Conservation (phyloP, 495 filamentous ascomycete species). For the Penicillium desertorum region DNA sequence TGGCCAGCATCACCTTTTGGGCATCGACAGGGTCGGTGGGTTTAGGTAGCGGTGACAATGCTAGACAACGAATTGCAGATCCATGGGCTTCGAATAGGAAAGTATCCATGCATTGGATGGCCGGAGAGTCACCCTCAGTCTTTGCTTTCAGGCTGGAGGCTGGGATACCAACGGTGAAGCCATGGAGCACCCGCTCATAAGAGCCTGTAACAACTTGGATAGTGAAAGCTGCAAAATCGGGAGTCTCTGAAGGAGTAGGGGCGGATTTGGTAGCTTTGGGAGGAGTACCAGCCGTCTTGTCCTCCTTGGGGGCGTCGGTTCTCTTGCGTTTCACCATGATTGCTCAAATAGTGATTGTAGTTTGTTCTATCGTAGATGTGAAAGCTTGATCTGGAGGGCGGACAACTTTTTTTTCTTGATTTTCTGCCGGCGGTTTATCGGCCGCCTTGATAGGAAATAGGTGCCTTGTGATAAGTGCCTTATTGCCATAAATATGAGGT, state of each 20-base stretch:
- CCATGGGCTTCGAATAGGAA: conserved; percentile 95
- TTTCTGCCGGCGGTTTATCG: conserved; percentile 28
- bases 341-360: conserved; percentile 9
- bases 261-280: conserved; percentile 40
- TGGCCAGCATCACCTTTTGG: conserved; percentile 82
- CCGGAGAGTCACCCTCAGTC: conserved; percentile 25
- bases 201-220: conserved; percentile 91
- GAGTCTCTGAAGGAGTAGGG: conserved; percentile 23
- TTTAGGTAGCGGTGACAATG: conserved; percentile 75
- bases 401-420: conserved; percentile 30
- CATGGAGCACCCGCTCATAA: conserved; percentile 92
- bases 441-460: conserved; percentile 19
- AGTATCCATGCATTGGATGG: conserved; percentile 78
- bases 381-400: conserved; percentile 19
- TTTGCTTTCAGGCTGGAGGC: conserved; percentile 28
- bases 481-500: conserved; percentile 2
- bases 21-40: conserved; percentile 48
- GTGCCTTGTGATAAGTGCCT: conserved; percentile 12
- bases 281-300: conserved; percentile 27
- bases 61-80: conserved; percentile 85
- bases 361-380: conserved; percentile 6
- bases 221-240: conserved; percentile 49
- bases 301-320: conserved; percentile 42
- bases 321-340: conserved; percentile 79
- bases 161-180: conserved; percentile 73